Evolutionary conservation across 208 protist genomes (phyloP).

Genomic region (Tritrichomonas foetus): DNA sequence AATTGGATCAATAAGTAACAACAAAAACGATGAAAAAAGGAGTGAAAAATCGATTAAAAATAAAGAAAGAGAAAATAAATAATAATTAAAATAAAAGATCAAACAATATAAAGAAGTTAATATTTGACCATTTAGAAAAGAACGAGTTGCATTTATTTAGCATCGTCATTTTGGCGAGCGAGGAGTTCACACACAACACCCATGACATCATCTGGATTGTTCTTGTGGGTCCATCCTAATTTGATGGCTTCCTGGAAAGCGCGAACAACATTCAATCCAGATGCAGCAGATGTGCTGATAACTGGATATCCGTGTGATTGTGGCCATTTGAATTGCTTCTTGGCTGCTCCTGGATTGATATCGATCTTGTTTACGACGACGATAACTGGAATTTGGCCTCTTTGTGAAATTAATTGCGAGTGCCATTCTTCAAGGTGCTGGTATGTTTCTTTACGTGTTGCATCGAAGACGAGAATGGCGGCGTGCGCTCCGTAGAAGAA

Average conservation of each 20-base stretch:
- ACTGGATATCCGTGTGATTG: background rate
- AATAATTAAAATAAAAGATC: too few relatives aligned
- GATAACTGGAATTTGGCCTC: slow-evolving; percentile 48
- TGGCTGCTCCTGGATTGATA: background rate
- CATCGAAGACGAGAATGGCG: slow-evolving; percentile 51
- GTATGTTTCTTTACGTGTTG: slow-evolving; percentile 52
- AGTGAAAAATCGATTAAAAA: too few relatives aligned
- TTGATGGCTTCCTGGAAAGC: slow-evolving; percentile 37
- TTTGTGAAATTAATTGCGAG: slow-evolving; percentile 42
- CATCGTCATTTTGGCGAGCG: background rate
- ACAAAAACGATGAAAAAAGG: too few relatives aligned
- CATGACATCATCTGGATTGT: slow-evolving; percentile 41
- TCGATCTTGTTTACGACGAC: slow-evolving; percentile 52
- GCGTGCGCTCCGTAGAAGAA: slow-evolving; percentile 51
- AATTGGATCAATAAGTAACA: too few relatives aligned
- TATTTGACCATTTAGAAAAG: too few relatives aligned
- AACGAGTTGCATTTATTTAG: too few relatives aligned
- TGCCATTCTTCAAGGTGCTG: slow-evolving; percentile 50
- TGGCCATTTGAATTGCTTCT: slow-evolving; percentile 9
- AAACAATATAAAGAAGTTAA: too few relatives aligned
- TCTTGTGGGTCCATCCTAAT: slow-evolving; percentile 35
- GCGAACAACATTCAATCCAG: background rate
- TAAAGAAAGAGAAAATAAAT: too few relatives aligned
- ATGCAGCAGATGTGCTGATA: slow-evolving; percentile 12
- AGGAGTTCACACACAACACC: slow-evolving; percentile 23